Conservation (phyloP, 1,284 basidiomycete species). For the Peniophora sp. region DNA sequence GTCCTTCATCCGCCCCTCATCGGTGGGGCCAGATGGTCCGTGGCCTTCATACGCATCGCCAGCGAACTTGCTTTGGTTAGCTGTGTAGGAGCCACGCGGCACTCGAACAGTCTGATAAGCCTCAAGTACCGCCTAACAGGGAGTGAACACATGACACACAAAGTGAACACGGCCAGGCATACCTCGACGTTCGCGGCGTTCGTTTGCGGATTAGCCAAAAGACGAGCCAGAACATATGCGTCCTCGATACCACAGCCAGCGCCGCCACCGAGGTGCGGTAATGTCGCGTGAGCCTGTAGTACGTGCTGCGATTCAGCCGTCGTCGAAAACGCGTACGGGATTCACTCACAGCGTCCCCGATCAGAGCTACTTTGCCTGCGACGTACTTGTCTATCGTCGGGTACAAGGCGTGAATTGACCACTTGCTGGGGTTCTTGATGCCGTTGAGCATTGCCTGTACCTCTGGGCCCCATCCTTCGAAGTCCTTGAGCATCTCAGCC, state of each 20-base stretch:
- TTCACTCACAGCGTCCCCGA: constrained; percentile 48
- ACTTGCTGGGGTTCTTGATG: constrained; percentile 45
- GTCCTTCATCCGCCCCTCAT: constrained; percentile 18
- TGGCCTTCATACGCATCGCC: constrained; percentile 25
- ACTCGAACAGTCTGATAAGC: constrained; percentile 36
- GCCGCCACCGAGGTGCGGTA: constrained; percentile 54
- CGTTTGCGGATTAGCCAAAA: constrained; percentile 40
- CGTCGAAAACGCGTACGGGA: constrained; percentile 2
- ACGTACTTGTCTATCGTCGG: constrained; percentile 42
- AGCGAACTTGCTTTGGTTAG: constrained; percentile 27
- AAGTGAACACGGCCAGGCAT: constrained; percentile 1
- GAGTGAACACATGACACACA: background rate
- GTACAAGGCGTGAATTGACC: constrained; percentile 49
- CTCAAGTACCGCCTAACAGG: constrained; percentile 30
- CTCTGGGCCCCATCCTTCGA: constrained; percentile 42
- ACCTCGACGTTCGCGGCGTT: constrained; percentile 39
- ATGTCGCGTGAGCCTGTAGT: constrained; percentile 47
- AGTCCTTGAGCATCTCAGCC: constrained; percentile 39
- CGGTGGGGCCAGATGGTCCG: constrained; percentile 14
- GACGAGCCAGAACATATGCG: constrained; percentile 37
- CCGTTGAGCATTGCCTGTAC: constrained; percentile 35
- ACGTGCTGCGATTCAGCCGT: background rate
- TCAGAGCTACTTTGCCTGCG: constrained; percentile 39
- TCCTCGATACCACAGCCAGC: constrained; percentile 61
- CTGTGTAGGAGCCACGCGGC: constrained; percentile 39